Percentiles rank a stretch among this genome's conserved stretches.
phyloP scores from a whole-genome alignment of 1,284 basidiomycete species.

The Kalmanozyma brasiliensis region DNA sequence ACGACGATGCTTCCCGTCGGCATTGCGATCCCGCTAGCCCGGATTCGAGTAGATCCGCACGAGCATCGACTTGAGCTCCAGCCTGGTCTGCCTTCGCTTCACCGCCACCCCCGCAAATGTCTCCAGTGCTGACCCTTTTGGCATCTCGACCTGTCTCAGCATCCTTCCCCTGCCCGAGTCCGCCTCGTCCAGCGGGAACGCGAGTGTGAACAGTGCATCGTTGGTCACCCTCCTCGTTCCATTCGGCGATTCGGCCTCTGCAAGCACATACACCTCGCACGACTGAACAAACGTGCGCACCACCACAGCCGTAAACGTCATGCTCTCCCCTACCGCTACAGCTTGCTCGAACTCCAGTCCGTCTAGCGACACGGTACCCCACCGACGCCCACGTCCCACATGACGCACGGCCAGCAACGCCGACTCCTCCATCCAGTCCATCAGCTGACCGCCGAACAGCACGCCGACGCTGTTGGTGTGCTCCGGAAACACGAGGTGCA shows the following conservation, averaged over 20 bases:
- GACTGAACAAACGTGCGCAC: constrained; percentile 46
- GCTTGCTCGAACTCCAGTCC: constrained; percentile 55
- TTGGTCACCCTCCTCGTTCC: constrained; percentile 52
- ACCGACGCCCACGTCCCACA: constrained; percentile 30
- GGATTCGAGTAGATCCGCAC: constrained; percentile 44
- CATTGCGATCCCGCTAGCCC: not conserved
- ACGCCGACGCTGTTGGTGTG: constrained; percentile 54
- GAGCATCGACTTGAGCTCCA: constrained; percentile 50
- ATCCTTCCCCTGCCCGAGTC: constrained; percentile 13
- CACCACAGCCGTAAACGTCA: constrained; percentile 53
- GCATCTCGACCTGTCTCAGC: constrained; percentile 40
- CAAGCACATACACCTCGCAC: constrained; percentile 57
- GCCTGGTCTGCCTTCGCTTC: constrained; percentile 25
- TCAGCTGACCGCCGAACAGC: constrained; percentile 59
- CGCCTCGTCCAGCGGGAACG: constrained; percentile 32
- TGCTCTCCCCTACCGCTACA: constrained; percentile 52
- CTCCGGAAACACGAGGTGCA: constrained; percentile 60
- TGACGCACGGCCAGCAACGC: constrained; percentile 48
- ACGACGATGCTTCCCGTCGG: too few species aligned
- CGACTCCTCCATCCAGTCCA: constrained; percentile 61
- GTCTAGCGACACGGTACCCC: constrained; percentile 58
- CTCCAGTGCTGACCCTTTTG: constrained; percentile 33
- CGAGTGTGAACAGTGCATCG: constrained; percentile 57
- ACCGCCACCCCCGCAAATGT: constrained; percentile 43
- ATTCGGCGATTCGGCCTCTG: constrained; percentile 48